Evolutionary conservation across 805 yeast species (phyloP), one percentile per base, ranked within the genome.

Genomic region (Yarrowia bubula): DNA sequence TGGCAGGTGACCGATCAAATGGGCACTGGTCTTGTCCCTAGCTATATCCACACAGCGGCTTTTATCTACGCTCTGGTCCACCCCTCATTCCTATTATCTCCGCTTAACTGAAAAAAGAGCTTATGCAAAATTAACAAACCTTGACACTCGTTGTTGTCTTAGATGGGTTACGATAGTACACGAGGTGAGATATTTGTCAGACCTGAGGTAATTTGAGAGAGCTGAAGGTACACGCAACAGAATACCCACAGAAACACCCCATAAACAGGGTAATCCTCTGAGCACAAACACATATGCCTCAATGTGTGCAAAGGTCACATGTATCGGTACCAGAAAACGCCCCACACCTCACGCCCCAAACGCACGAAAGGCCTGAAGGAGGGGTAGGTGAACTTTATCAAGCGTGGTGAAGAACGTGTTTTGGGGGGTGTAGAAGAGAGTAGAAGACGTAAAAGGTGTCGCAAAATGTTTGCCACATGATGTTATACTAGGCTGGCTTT

Each of bases 21-120:
- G 51, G 28, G 28, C 28, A 22, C 28, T 22, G 4, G 28, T 22
- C 28, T n/a, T n/a, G n/a, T n/a, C 28, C 32, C 48, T 42, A 10
- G 43, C 44, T 22, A 10, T 22, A 31, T 44, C 37, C 51, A 46
- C 51, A 44, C 38, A 31, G 44, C 44, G 44, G 44, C 44, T 41
- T 14, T 41, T 41, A n/a, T 41, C 44, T 41, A 41, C 44, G 4
- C 38, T 32, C 35, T 17, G 13, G 31, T 4, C 28, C 22, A 14
- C 60, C 60, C 60, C 60, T 51, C 60, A 51, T 51, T 51, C 44
- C 60, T 28, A 38, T 38, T 55, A 39, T 41, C 61, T 39, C 46
- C 61, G 46, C 47, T 39, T 55, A 39, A 55, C 61, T 39, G 47
- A 39, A 37, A 55, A 38, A 37, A 55, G 47, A 55, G 61, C 61